Conservation (phyloP, 305 asterid species). For the Solanum hybrid region DNA sequence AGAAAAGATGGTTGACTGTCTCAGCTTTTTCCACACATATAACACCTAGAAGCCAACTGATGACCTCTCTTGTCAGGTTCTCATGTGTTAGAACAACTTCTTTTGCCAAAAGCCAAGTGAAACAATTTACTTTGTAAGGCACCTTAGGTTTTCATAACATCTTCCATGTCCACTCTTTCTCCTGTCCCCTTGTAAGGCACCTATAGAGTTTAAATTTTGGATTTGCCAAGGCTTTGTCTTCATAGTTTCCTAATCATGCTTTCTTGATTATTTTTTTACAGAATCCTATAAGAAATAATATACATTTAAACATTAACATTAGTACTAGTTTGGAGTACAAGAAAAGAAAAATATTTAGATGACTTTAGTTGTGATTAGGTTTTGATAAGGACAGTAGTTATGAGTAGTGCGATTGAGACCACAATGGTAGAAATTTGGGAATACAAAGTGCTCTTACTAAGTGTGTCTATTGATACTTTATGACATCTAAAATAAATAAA, state of each 20-base stretch:
- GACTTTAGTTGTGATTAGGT: not conserved
- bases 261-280: not conserved
- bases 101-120: not conserved
- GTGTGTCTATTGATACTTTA: not conserved
- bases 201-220: not conserved
- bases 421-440: not conserved
- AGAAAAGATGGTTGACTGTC: not conserved
- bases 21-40: not conserved
- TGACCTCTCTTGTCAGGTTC: not conserved
- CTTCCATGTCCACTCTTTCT: not conserved
- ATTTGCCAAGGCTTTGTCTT: not conserved
- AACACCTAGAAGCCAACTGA: not conserved
- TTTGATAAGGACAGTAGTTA: not conserved
- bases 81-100: not conserved
- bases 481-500: not conserved
- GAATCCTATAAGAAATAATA: not conserved
- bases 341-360: not conserved
- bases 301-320: not conserved
- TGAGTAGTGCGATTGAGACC: not conserved
- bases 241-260: not conserved
- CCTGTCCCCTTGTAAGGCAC: not conserved
- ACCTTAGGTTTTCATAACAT: not conserved
- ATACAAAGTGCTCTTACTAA: not conserved
- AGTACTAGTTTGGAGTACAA: not conserved
- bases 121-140: not conserved